Percentiles rank a stretch among this genome's conserved stretches.
These are phyloP conservation scores for Fraxinus dipetala DNA, from an alignment of 305 asterid species.

Conservation along the genomic window DNA sequence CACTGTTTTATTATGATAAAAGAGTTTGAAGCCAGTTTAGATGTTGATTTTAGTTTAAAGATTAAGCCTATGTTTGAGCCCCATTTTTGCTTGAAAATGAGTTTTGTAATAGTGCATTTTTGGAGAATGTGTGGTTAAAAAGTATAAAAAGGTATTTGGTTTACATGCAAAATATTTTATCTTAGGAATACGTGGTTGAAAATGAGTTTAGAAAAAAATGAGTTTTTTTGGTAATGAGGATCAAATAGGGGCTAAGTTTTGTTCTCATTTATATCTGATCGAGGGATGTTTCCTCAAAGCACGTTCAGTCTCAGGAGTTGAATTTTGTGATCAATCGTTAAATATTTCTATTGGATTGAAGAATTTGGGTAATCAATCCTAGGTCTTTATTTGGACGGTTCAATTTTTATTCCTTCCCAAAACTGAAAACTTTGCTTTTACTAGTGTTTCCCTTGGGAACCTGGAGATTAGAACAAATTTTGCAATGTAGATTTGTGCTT, in stretches of 20 bases:
- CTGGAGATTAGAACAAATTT: neutral
- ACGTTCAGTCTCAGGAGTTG: neutral
- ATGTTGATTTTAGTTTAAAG: slow-evolving; percentile 7
- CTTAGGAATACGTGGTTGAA: neutral
- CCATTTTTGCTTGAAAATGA: no score
- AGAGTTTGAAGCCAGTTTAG: neutral
- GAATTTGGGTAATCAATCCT: neutral
- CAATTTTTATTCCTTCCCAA: neutral
- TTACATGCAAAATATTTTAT: neutral
- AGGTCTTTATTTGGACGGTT: slow-evolving; percentile 4
- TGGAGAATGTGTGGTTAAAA: no score
- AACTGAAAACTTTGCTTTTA: neutral
- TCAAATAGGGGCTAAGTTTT: neutral
- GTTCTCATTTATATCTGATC: neutral
- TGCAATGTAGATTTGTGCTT: neutral
- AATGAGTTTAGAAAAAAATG: neutral
- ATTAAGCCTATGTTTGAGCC: neutral
- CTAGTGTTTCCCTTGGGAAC: neutral
- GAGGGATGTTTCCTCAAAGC: neutral
- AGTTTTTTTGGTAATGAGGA: neutral
- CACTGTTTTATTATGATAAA: neutral
- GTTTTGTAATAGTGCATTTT: no score
- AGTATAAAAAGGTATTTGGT: neutral
- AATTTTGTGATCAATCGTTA: neutral
- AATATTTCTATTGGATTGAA: neutral